Evolutionary conservation across 2,329 filamentous ascomycete genomes (phyloP).

Genomic region (Calonectria pseudoreteaudii): DNA sequence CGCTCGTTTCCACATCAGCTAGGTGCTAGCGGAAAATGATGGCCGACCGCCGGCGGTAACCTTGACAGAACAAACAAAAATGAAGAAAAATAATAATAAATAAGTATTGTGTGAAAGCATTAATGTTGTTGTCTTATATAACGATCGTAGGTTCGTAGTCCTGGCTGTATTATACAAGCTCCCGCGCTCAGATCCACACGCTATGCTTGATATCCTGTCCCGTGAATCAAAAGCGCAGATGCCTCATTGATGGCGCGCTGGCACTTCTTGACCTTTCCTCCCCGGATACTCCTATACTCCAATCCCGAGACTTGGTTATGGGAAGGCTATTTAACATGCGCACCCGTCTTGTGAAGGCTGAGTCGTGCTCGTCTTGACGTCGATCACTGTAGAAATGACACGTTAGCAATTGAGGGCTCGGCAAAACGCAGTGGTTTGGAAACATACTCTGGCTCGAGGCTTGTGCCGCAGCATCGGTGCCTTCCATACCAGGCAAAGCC

Average conservation of each 20-base stretch:
- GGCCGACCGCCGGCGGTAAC: not conserved
- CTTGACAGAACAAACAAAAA: slow-evolving; percentile 9
- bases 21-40: not conserved
- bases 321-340: slow-evolving; percentile 49
- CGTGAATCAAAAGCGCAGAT: slow-evolving; percentile 31
- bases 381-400: slow-evolving; percentile 75
- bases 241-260: slow-evolving; percentile 30
- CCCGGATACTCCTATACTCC: slow-evolving; percentile 42
- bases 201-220: slow-evolving; percentile 49
- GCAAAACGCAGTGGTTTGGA: not conserved
- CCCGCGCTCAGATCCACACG: slow-evolving; percentile 45
- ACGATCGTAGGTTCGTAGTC: slow-evolving; percentile 49
- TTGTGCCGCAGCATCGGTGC: slow-evolving; percentile 81
- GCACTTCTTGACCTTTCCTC: slow-evolving; percentile 35
- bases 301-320: slow-evolving; percentile 29
- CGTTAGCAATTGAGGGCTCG: slow-evolving; percentile 5
- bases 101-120: slow-evolving; percentile 35
- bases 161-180: slow-evolving; percentile 51
- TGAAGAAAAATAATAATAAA: slow-evolving; percentile 17
- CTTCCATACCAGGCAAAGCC: slow-evolving; percentile 97
- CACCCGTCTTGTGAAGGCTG: slow-evolving; percentile 80
- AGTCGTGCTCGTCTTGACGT: slow-evolving; percentile 85
- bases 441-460: slow-evolving; percentile 80
- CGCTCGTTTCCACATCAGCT: not conserved
- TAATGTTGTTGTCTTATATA: slow-evolving; percentile 45